phyloP scores from a whole-genome alignment of 768 basidiomycete genomes.

The Megacollybia marginata region DNA sequence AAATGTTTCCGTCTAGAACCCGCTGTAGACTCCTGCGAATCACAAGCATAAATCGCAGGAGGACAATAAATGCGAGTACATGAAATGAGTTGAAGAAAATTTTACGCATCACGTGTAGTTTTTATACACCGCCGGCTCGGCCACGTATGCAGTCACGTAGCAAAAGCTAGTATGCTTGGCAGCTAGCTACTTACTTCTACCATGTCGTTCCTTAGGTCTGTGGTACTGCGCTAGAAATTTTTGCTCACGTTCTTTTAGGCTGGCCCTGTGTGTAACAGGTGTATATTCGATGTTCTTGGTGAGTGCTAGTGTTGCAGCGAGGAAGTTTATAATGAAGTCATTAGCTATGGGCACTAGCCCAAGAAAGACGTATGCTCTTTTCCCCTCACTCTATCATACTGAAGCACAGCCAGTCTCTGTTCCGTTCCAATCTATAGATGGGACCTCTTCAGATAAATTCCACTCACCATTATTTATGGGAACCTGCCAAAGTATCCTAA shows the following conservation, averaged over 20 bases:
- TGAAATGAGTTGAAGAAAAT: background rate
- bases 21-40: background rate
- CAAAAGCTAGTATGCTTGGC: too few relatives aligned
- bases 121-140: too few relatives aligned
- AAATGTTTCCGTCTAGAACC: background rate
- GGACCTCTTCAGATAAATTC: constrained; percentile 62
- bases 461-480: constrained; percentile 81
- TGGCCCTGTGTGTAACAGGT: constrained; percentile 72
- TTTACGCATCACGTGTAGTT: background rate
- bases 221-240: background rate
- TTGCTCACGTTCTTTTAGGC: constrained; percentile 26
- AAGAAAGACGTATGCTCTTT: constrained; percentile 72
- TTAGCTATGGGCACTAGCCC: constrained; percentile 87
- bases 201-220: constrained; percentile 16
- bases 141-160: too few relatives aligned
- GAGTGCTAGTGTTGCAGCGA: constrained; percentile 19
- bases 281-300: constrained; percentile 94
- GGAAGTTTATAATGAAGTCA: constrained; percentile 2
- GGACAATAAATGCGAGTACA: background rate
- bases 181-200: background rate
- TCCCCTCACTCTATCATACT: background rate
- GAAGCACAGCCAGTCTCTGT: constrained; percentile 55
- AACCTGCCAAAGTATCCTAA: constrained; percentile 76
- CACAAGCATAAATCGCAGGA: background rate
- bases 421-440: constrained; percentile 69